These are phyloP conservation scores for Umbelopsis sp. DNA, from an alignment of 192 early-diverging fungal genomes.

Conservation along the genomic window DNA sequence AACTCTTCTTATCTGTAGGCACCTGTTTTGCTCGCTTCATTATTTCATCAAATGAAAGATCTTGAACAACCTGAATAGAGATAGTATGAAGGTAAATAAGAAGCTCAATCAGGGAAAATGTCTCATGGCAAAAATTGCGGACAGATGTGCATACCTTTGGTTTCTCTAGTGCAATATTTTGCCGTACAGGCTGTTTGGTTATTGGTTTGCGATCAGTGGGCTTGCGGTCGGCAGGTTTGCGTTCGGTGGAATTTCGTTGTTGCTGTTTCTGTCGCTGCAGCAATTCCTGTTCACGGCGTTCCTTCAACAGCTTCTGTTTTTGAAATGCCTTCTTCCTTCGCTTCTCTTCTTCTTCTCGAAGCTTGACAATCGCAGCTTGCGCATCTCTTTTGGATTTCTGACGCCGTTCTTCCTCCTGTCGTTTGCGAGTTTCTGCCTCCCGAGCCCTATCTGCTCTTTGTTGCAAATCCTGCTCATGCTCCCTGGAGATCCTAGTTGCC, in stretches of 20 bases:
- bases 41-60: constrained; percentile 4
- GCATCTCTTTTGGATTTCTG: constrained; percentile 5
- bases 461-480: constrained; percentile 1
- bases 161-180: neutral
- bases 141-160: neutral
- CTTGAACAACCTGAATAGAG: neutral
- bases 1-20: neutral
- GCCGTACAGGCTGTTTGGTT: neutral
- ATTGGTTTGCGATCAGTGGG: neutral
- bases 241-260: neutral
- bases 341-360: constrained; percentile 11
- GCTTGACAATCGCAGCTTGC: neutral
- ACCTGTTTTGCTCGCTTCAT: constrained; percentile 5
- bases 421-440: neutral
- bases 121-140: neutral
- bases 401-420: neutral
- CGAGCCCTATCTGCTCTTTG: neutral
- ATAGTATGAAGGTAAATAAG: neutral
- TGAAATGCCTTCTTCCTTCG: neutral
- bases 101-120: neutral
- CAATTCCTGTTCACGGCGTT: neutral
- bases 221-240: neutral
- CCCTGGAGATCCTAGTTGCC: constrained; percentile 2
- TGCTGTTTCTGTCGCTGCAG: constrained; percentile 3
- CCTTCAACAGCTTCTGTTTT: constrained; percentile 7